Evolutionary conservation across 208 protist species (phyloP), one percentile per base, ranked within the genome.

Genomic region (Blechomonas ayalai): DNA sequence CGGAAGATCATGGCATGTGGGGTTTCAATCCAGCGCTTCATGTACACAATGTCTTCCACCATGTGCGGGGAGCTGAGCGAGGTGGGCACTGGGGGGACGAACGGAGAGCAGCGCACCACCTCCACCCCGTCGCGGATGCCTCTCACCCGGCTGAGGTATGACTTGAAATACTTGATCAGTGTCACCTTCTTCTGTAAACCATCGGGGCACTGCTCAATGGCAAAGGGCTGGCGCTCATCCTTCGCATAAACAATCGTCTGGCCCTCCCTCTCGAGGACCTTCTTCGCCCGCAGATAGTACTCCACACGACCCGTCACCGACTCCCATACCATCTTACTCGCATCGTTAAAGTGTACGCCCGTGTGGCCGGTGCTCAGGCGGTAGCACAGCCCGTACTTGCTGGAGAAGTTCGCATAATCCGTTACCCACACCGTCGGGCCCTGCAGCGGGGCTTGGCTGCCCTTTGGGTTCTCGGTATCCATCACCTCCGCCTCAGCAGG

Each of bases 371-470:
- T 95, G 59, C 56, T 92, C 15, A 99, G 76, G 27, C 80, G 35
- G 74, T 99, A 99, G 27, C 83, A 90, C 15, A 99, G 47, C 23
- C 98, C 98, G 74, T 99, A 99, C 76, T 98, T 99, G 41, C 71
- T 65, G 10, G 85, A 91, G 71, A 98, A 98, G 67, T 99, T 95
- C 2, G 94, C 75, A 65, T 69, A 97, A 38, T 90, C 73, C 37
- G 59, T 80, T 20, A 98, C 82, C 82, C 89, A 97, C 43, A 96
- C 73, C 18, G 57, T 46, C 29, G 81, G 78, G 6, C 57, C 26
- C 12, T 47, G 54, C 12, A 73, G 49, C 47, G 34, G 33, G 20
- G 25, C 12, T 22, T 34, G 10, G 23, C 16, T 2, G 24, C 25
- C 27, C 10, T 18, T 18, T 7, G 31, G 16, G 3, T 34, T 31